Percentiles rank a stretch among this genome's conserved stretches.
These are phyloP conservation scores for Curvularia eragrostidis DNA, from an alignment of 2,329 filamentous ascomycete genomes.

Conservation along the genomic window DNA sequence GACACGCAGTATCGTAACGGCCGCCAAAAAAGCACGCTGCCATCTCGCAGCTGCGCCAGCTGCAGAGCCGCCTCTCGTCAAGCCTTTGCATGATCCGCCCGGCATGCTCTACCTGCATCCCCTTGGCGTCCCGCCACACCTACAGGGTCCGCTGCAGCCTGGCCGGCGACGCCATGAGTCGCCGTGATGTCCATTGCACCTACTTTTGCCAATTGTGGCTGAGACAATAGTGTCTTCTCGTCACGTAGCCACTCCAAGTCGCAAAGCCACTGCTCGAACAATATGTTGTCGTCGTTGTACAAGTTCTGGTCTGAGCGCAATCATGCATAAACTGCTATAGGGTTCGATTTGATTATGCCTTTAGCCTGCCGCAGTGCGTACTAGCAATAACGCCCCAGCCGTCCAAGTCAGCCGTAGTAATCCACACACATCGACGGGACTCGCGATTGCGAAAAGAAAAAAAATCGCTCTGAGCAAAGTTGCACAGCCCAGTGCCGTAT, in stretches of 20 bases:
- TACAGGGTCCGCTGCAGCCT: slow-evolving; percentile 41
- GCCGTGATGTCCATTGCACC: slow-evolving; percentile 4
- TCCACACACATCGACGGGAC: slow-evolving; percentile 32
- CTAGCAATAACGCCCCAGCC: slow-evolving; percentile 26
- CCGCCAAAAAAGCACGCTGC: slow-evolving; percentile 30
- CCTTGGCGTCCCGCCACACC: slow-evolving; percentile 35
- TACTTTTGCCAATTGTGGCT: slow-evolving; percentile 13
- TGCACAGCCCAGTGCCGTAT: slow-evolving; percentile 4
- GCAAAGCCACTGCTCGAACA: slow-evolving; percentile 23
- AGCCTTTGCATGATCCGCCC: slow-evolving; percentile 41
- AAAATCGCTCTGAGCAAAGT: slow-evolving; percentile 21
- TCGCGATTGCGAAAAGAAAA: slow-evolving; percentile 28
- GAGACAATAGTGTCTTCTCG: neutral
- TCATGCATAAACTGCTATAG: slow-evolving; percentile 34
- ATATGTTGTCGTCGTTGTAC: slow-evolving; percentile 39
- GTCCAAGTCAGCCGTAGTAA: slow-evolving; percentile 28
- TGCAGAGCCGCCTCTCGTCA: slow-evolving; percentile 37
- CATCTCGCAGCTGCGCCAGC: slow-evolving; percentile 33
- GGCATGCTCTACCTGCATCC: slow-evolving; percentile 45
- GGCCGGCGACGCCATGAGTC: slow-evolving; percentile 32
- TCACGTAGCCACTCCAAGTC: slow-evolving; percentile 8
- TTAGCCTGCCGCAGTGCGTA: slow-evolving; percentile 34
- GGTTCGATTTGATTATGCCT: slow-evolving; percentile 34
- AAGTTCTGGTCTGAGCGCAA: slow-evolving; percentile 31
- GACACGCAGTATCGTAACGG: slow-evolving; percentile 36